These are phyloP conservation scores for Diplodia mutila DNA, from an alignment of 2,329 filamentous ascomycete genomes.

Conservation along the genomic window DNA sequence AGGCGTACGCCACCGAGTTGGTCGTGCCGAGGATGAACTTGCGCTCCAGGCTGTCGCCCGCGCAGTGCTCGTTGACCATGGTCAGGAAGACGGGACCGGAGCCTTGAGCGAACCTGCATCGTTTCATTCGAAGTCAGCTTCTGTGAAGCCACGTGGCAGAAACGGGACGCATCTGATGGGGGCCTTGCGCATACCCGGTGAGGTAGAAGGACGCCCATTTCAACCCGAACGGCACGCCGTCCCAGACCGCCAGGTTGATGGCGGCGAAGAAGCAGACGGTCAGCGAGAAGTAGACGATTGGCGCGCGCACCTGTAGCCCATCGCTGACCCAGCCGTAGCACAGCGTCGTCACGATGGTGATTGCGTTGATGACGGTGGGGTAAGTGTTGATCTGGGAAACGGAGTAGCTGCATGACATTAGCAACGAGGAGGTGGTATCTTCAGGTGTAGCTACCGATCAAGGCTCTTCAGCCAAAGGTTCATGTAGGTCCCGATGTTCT, in stretches of 20 bases:
- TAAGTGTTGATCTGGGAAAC: slow-evolving; percentile 55
- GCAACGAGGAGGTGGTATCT: neutral
- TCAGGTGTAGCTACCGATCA: neutral
- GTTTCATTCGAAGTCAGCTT: neutral
- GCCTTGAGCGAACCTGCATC: slow-evolving; percentile 7
- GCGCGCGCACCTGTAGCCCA: slow-evolving; percentile 2
- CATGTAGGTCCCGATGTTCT: slow-evolving; percentile 16
- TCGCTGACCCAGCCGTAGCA: slow-evolving; percentile 14
- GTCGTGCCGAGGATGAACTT: slow-evolving; percentile 23
- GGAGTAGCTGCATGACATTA: slow-evolving; percentile 44
- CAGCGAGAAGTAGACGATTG: slow-evolving; percentile 18
- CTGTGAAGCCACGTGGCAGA: too few species aligned
- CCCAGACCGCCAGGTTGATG: slow-evolving; percentile 6
- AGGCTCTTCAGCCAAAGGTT: slow-evolving; percentile 20
- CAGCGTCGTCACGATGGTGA: slow-evolving; percentile 57
- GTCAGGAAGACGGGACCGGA: slow-evolving; percentile 17
- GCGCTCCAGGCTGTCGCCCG: slow-evolving; percentile 11
- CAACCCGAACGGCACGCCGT: slow-evolving; percentile 7
- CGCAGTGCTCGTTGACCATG: slow-evolving; percentile 16
- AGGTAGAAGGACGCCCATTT: slow-evolving; percentile 20
- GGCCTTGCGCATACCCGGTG: neutral
- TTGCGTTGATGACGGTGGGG: slow-evolving; percentile 60
- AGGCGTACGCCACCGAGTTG: slow-evolving; percentile 13
- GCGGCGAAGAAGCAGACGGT: slow-evolving; percentile 18
- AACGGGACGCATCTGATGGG: too few species aligned